Evolutionary conservation across 768 basidiomycete species (phyloP), one percentile per base, ranked within the genome.

Genomic region (Coprinopsis strossmayeri): DNA sequence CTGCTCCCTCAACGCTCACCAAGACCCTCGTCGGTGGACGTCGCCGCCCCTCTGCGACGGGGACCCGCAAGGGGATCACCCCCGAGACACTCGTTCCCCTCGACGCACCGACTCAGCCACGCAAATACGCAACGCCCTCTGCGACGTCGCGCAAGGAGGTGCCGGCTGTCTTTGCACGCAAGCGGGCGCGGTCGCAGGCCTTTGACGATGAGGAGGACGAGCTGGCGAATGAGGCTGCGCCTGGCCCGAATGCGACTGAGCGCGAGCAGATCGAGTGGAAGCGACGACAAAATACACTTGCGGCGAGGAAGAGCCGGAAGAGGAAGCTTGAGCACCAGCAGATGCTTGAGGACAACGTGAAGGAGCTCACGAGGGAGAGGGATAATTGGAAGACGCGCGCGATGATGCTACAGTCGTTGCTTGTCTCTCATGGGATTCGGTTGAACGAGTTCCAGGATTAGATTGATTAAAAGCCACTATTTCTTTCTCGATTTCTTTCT

Each of bases 211-310:
- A 81, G 45, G 81, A 83, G 10, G 71, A 74, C 23, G 64, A 67
- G 42, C 65, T 67, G 21, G 60, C 59, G n/a, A 63, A 66, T 2
- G 63, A 65, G 27, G 56, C 62, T 23, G 60, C 60, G 1, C 60
- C 63, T 13, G 59, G 60, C 1, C 68, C 75, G 0, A 65, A 73
- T 3, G 61, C 71, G 3, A 69, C 71, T 1, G 79, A 80, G 62
- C 62, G 71, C 52, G 77, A 83, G 55, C 81, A 81, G 53, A 88
- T 90, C 55, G 84, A 83, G 64, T 76, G 74, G 45, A 91, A 91
- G 73, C 76, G 90, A 39, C 74, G 83, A 3, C 81, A 84, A 64
- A 91, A 91, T 59, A 89, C 87, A 3, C 62, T 90, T 5, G 89
- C 90, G 0, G 90, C 90, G 17, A 73, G 90, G 3, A 75, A 85